A percentile compares a stretch with the other conserved stretches of the same genome.
Conservation (phyloP, 2,329 filamentous ascomycete species). For the Colletotrichum spinosum region DNA sequence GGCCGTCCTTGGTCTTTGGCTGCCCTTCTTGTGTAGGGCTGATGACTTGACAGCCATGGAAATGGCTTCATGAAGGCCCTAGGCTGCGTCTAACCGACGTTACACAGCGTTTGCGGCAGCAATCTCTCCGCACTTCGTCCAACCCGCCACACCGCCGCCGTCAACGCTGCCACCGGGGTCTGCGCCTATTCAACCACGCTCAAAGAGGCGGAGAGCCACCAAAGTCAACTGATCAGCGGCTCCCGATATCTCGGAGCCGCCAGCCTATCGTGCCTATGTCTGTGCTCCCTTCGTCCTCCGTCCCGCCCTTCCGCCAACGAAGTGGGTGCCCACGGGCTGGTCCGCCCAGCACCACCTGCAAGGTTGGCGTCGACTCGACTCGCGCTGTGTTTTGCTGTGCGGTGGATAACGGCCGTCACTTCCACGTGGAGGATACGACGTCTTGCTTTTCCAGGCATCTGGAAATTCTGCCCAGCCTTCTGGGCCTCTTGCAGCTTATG, state of each 20-base stretch:
- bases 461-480: slow-evolving; percentile 8
- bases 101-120: slow-evolving; percentile 16
- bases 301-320: background rate
- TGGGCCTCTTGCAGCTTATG: slow-evolving; percentile 1
- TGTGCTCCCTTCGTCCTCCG: slow-evolving; percentile 6
- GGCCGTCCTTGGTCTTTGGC: background rate
- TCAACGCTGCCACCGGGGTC: slow-evolving; percentile 5
- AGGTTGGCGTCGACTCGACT: slow-evolving; percentile 3
- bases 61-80: slow-evolving; percentile 7
- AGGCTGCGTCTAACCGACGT: slow-evolving; percentile 14
- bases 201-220: slow-evolving; percentile 8
- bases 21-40: slow-evolving; percentile 23
- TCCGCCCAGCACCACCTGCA: slow-evolving; percentile 5
- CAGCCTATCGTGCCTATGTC: background rate
- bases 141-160: slow-evolving; percentile 9
- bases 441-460: background rate
- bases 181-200: slow-evolving; percentile 2
- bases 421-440: background rate
- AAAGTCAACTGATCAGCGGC: slow-evolving; percentile 9
- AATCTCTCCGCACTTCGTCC: background rate
- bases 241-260: slow-evolving; percentile 13
- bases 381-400: background rate
- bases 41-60: slow-evolving; percentile 15
- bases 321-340: slow-evolving; percentile 9
- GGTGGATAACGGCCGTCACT: background rate